phyloP scores from a whole-genome alignment of 164 flowering plant genomes.

The Pachysandra terminalis region DNA sequence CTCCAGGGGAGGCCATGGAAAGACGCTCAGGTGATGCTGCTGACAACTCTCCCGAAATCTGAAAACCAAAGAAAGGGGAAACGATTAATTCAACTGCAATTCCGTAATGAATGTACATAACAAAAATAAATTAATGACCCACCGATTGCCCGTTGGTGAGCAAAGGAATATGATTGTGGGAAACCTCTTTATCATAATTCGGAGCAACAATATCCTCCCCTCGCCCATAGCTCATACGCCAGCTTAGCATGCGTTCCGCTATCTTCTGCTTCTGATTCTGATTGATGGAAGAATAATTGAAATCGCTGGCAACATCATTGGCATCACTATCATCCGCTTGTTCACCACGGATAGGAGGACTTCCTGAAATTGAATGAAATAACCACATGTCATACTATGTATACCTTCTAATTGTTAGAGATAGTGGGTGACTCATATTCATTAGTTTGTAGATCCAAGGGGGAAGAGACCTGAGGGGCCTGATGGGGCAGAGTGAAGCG shows the following conservation, averaged over 20 bases:
- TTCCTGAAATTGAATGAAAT: slow-evolving; percentile 52
- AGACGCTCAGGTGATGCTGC: slow-evolving; percentile 66
- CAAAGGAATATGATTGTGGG: slow-evolving; percentile 53
- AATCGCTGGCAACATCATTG: slow-evolving; percentile 38
- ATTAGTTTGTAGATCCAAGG: too few relatives aligned
- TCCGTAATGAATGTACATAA: too few relatives aligned
- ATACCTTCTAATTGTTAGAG: too few relatives aligned
- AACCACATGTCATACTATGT: too few relatives aligned
- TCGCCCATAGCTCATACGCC: slow-evolving; percentile 46
- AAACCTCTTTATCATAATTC: slow-evolving; percentile 52
- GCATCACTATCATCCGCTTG: slow-evolving; percentile 46
- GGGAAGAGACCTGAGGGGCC: too few relatives aligned
- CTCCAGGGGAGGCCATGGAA: slow-evolving; percentile 63
- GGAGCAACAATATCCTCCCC: slow-evolving; percentile 44
- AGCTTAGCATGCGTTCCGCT: too few relatives aligned
- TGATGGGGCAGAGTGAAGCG: too few relatives aligned
- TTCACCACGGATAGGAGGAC: slow-evolving; percentile 59
- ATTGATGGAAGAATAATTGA: slow-evolving; percentile 42
- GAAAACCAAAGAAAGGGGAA: too few relatives aligned
- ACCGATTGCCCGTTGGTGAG: slow-evolving; percentile 63
- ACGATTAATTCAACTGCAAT: too few relatives aligned
- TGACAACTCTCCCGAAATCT: slow-evolving; percentile 73
- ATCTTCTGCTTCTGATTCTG: too few relatives aligned
- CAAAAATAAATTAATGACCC: slow-evolving; percentile 8
- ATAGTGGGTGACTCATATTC: too few relatives aligned